Conservation (phyloP, 2,329 filamentous ascomycete species). For the Xylaria sp. region DNA sequence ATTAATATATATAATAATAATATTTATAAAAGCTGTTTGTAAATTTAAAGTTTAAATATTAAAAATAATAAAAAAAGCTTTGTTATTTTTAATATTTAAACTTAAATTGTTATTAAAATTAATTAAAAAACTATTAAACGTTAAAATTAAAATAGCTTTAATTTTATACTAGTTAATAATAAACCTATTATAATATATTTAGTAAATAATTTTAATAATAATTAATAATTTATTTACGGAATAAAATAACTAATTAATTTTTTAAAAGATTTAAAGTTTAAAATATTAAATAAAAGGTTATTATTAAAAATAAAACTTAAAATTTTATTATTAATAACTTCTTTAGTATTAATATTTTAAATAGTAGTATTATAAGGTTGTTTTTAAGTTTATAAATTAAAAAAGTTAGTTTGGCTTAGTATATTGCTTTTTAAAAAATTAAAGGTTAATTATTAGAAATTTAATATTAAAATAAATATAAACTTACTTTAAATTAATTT, state of each 20-base stretch:
- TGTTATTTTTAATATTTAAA: background rate
- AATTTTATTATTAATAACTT: conserved; percentile 1
- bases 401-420: background rate
- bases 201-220: too few relatives aligned
- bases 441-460: too few relatives aligned
- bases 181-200: background rate
- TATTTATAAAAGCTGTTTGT: background rate
- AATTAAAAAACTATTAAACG: too few relatives aligned
- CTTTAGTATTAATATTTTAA: background rate
- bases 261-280: background rate
- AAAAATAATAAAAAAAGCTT: background rate
- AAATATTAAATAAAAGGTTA: background rate
- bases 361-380: background rate
- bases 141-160: background rate
- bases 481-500: too few relatives aligned
- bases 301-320: conserved; percentile 6
- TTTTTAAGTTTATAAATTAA: background rate
- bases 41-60: background rate
- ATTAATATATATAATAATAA: conserved; percentile 8
- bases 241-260: background rate
- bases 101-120: conserved; percentile 7
- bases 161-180: background rate
- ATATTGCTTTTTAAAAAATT: background rate
- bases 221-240: background rate
- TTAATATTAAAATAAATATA: too few relatives aligned